phyloP scores from a whole-genome alignment of 305 asterid genomes.

The Fraxinus greggii region DNA sequence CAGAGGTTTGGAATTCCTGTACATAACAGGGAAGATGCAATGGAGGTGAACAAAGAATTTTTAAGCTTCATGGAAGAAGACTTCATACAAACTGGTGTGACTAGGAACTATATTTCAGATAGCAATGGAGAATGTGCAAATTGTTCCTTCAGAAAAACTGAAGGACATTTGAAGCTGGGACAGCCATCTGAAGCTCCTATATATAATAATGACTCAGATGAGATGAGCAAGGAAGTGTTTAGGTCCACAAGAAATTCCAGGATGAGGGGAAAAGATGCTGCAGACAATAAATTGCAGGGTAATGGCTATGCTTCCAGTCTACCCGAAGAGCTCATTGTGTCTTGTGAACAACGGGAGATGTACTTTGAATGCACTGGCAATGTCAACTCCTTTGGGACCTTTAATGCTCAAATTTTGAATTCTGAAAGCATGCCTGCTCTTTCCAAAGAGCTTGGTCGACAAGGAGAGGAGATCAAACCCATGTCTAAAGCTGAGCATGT shows the following conservation, averaged over 20 bases:
- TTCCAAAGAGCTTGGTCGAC: constrained; percentile 31
- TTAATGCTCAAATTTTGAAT: constrained; percentile 26
- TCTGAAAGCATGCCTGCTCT: constrained; percentile 26
- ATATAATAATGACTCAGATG: constrained; percentile 4
- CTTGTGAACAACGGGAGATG: constrained; percentile 28
- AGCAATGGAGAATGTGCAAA: constrained; percentile 21
- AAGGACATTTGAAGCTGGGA: constrained; percentile 14
- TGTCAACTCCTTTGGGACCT: constrained; percentile 18
- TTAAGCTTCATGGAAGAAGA: constrained; percentile 26
- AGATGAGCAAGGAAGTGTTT: constrained; percentile 16
- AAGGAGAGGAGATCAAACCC: constrained; percentile 27
- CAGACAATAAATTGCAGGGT: constrained; percentile 22
- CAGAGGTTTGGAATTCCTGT: constrained; percentile 25
- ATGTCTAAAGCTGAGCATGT: constrained; percentile 20
- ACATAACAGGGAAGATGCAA: constrained; percentile 9
- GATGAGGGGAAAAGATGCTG: constrained; percentile 19
- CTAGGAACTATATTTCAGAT: constrained; percentile 26
- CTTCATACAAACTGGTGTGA: constrained; percentile 21
- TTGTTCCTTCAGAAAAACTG: constrained; percentile 16
- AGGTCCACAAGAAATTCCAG: constrained; percentile 8
- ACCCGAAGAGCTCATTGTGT: constrained; percentile 30
- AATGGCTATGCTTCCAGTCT: constrained; percentile 26
- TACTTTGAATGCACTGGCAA: constrained; percentile 23
- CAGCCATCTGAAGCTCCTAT: constrained; percentile 19
- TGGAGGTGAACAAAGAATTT: constrained; percentile 20